Evolutionary conservation across 805 yeast genomes (phyloP).

Genomic region (Lipomyces starkeyi): DNA sequence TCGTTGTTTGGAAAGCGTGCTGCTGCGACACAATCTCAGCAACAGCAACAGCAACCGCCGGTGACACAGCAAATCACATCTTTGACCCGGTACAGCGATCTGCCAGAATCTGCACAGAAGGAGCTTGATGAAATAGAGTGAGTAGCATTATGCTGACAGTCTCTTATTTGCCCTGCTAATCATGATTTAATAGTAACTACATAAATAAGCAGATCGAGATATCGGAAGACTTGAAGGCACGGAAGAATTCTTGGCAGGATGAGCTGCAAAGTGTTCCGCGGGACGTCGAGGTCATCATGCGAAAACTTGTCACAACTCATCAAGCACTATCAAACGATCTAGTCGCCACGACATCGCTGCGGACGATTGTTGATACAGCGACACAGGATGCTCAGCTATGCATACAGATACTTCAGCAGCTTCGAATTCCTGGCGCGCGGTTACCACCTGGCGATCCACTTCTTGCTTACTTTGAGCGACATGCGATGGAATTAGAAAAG

Average conservation of each 20-base stretch:
- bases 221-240: slow-evolving; percentile 57
- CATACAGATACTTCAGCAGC: slow-evolving; percentile 30
- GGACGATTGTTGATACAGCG: slow-evolving; percentile 28
- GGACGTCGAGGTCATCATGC: slow-evolving; percentile 58
- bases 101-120: slow-evolving; percentile 58
- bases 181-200: slow-evolving; percentile 45
- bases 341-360: slow-evolving; percentile 26
- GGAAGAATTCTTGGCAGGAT: slow-evolving; percentile 50
- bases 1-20: slow-evolving; percentile 18
- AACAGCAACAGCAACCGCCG: slow-evolving; percentile 12
- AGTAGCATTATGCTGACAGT: neutral
- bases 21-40: slow-evolving; percentile 8
- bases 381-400: slow-evolving; percentile 32
- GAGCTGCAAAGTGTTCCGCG: slow-evolving; percentile 59
- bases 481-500: slow-evolving; percentile 50
- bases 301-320: slow-evolving; percentile 35
- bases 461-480: slow-evolving; percentile 58
- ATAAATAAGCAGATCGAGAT: slow-evolving; percentile 59
- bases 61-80: slow-evolving; percentile 51
- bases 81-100: slow-evolving; percentile 63
- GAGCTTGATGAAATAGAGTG: slow-evolving; percentile 61
- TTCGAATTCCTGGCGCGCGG: slow-evolving; percentile 35
- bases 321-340: slow-evolving; percentile 35
- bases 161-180: neutral
- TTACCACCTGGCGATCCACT: slow-evolving; percentile 53